Percentiles rank a stretch among this genome's conserved stretches.
Conservation (phyloP, 1,284 basidiomycete species). For the Austropuccinia psidii region DNA sequence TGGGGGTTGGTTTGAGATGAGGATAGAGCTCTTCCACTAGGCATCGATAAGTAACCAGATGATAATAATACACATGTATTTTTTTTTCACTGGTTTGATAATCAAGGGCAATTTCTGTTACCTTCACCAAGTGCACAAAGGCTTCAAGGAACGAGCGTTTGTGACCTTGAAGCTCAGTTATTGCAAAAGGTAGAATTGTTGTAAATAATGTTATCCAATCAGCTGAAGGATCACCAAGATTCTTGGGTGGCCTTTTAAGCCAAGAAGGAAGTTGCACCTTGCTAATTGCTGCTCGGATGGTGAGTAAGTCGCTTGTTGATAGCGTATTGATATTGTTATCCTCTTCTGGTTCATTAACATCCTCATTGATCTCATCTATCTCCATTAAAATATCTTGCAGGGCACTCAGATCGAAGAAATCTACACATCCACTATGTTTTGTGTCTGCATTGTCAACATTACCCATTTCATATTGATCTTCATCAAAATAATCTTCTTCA, state of each 20-base stretch:
- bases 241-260: conserved; percentile 15
- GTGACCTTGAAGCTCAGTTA: neutral
- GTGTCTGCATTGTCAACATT: no score
- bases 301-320: no score
- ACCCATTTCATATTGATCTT: conserved; percentile 25
- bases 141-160: neutral
- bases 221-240: conserved; percentile 12
- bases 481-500: conserved; percentile 16
- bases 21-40: neutral
- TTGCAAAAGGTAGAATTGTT: conserved; percentile 15
- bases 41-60: conserved; percentile 17
- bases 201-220: conserved; percentile 19
- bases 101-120: conserved; percentile 28
- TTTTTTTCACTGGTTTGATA: neutral
- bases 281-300: no score
- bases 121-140: conserved; percentile 1
- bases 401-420: conserved; percentile 4
- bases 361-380: neutral
- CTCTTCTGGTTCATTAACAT: neutral
- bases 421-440: neutral
- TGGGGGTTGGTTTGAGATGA: conserved; percentile 13
- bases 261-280: conserved; percentile 13
- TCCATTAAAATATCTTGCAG: conserved; percentile 26
- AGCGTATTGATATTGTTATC: no score
- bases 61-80: conserved; percentile 4